A percentile compares a stretch with the other conserved stretches of the same genome.
phyloP scores from a whole-genome alignment of 1,139 yeast species.

The Pichia sp. region DNA sequence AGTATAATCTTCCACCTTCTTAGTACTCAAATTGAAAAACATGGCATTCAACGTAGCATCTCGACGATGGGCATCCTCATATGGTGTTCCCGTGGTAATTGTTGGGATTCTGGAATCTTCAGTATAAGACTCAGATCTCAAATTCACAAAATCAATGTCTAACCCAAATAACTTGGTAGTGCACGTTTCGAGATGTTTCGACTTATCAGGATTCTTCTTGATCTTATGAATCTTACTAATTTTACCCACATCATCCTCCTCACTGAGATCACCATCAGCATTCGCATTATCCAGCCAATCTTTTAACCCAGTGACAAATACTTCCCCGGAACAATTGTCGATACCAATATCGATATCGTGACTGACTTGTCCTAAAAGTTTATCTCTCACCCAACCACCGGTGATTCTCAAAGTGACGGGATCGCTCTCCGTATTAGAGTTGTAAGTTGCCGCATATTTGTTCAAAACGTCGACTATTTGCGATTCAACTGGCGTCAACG shows the following conservation, averaged over 20 bases:
- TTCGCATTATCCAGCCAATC: constrained; percentile 43
- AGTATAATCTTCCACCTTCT: constrained; percentile 77
- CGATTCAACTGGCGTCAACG: constrained; percentile 20
- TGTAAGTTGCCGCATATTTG: constrained; percentile 23
- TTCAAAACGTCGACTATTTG: constrained; percentile 23
- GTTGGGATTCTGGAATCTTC: constrained; percentile 74
- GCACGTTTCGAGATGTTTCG: constrained; percentile 94
- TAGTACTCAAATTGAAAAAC: constrained; percentile 69
- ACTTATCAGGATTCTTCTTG: constrained; percentile 87
- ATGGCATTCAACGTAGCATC: constrained; percentile 94
- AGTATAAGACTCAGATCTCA: constrained; percentile 81
- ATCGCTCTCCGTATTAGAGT: constrained; percentile 10
- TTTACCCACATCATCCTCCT: background rate
- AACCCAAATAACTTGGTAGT: constrained; percentile 77
- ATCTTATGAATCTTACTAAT: constrained; percentile 56
- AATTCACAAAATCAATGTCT: constrained; percentile 88
- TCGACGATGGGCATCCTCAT: constrained; percentile 84
- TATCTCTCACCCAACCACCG: constrained; percentile 99
- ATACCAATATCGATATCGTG: constrained; percentile 92
- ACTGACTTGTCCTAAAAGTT: constrained; percentile 68
- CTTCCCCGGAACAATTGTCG: constrained; percentile 75
- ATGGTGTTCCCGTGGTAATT: constrained; percentile 76
- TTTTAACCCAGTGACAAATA: constrained; percentile 65
- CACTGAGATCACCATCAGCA: background rate
- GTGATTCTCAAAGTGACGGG: constrained; percentile 65